A percentile compares a stretch with the other conserved stretches of the same genome.
Conservation (phyloP, 371 early-diverging fungal genomes). For the Mycotypha africana region DNA sequence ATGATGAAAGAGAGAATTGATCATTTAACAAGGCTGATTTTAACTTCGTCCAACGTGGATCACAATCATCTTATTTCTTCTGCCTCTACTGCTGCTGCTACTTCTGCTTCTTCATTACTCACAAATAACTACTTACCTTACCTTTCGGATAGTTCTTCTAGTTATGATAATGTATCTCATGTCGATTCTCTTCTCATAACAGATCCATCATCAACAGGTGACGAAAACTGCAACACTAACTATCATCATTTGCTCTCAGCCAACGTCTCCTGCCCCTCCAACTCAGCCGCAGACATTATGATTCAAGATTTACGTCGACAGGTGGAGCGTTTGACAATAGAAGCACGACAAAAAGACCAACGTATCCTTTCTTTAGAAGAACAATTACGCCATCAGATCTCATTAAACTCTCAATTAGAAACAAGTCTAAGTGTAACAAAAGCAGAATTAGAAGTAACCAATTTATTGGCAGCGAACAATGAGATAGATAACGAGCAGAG, state of each 20-base stretch:
- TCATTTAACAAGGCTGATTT: slow-evolving; percentile 77
- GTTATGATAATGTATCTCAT: not conserved
- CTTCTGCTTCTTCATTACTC: no score
- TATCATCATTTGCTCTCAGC: no score
- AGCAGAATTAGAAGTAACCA: slow-evolving; percentile 12
- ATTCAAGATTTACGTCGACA: slow-evolving; percentile 3
- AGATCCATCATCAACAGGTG: not conserved
- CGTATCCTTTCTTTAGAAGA: slow-evolving; percentile 9
- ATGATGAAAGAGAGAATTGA: slow-evolving; percentile 69
- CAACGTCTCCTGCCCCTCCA: no score
- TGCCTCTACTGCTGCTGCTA: not conserved
- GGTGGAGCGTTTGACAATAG: not conserved
- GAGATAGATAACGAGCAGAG: not conserved
- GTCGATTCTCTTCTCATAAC: no score
- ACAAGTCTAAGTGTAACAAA: slow-evolving; percentile 9
- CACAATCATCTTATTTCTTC: not conserved
- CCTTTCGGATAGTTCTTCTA: no score
- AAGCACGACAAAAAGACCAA: slow-evolving; percentile 11
- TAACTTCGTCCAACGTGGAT: slow-evolving; percentile 62
- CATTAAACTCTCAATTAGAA: slow-evolving; percentile 4
- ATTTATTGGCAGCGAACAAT: not conserved
- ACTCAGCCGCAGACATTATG: not conserved
- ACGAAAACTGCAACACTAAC: no score
- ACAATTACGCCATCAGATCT: slow-evolving; percentile 1
- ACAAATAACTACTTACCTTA: not conserved